A percentile compares a stretch with the other conserved stretches of the same genome.
These are phyloP conservation scores for Cercospora sp. DNA, from an alignment of 2,329 filamentous ascomycete species.

Conservation along the genomic window DNA sequence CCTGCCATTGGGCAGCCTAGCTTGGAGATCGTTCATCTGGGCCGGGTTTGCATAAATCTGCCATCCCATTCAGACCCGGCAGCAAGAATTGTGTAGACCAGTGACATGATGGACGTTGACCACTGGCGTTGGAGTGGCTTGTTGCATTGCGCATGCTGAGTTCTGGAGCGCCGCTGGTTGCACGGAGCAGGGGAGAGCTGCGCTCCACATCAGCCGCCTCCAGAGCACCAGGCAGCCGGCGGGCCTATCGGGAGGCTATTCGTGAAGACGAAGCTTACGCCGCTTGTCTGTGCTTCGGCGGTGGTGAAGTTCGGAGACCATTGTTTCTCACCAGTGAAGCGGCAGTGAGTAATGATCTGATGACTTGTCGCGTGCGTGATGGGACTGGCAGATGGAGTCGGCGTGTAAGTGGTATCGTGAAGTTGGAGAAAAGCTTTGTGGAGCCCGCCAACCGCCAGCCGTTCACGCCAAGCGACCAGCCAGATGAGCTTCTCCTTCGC, in stretches of 20 bases:
- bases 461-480: not conserved
- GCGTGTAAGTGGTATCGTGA: not conserved
- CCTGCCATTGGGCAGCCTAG: not conserved
- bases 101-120: not conserved
- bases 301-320: not conserved
- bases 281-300: not conserved
- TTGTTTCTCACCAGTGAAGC: not conserved
- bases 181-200: conserved; percentile 2
- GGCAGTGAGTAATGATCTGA: not conserved
- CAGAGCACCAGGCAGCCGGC: too few species aligned
- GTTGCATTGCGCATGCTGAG: not conserved
- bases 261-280: not conserved
- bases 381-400: not conserved
- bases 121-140: not conserved
- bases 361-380: not conserved
- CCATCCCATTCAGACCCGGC: not conserved
- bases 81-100: not conserved
- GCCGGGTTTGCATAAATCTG: not conserved
- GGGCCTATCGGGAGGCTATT: not conserved
- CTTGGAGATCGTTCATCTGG: not conserved
- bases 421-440: not conserved
- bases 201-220: not conserved
- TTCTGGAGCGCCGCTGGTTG: not conserved
- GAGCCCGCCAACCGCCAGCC: not conserved
- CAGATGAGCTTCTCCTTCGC: not conserved